Conservation (phyloP, 164 flowering plant genomes). For the Pachysandra terminalis region DNA sequence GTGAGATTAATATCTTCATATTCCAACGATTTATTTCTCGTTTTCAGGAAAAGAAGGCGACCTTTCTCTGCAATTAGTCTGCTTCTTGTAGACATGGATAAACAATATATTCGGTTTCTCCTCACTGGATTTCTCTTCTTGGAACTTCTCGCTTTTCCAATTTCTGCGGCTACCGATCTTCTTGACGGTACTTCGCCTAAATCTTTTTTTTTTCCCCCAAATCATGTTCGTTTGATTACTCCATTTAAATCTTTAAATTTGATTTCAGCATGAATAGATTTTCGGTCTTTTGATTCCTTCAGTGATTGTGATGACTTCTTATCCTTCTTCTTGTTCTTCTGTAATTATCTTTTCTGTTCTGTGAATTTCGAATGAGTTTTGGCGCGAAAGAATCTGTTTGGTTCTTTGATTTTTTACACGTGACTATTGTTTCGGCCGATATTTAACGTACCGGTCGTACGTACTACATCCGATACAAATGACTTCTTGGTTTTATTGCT, state of each 20-base stretch:
- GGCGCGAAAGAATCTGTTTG: too few relatives aligned
- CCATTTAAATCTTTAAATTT: neutral
- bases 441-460: too few relatives aligned
- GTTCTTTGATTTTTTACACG: too few relatives aligned
- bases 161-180: neutral
- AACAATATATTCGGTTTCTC: neutral
- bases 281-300: too few relatives aligned
- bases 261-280: too few relatives aligned
- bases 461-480: too few relatives aligned
- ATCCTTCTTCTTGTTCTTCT: too few relatives aligned
- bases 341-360: too few relatives aligned
- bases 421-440: too few relatives aligned
- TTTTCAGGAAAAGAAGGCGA: slow-evolving; percentile 7
- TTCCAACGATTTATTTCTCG: slow-evolving; percentile 3
- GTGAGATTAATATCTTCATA: neutral
- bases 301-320: too few relatives aligned
- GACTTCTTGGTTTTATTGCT: too few relatives aligned
- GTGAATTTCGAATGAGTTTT: too few relatives aligned
- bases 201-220: neutral
- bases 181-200: neutral
- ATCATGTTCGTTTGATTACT: neutral
- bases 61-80: neutral
- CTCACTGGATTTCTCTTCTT: neutral
- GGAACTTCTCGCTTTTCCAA: neutral
- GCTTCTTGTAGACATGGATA: slow-evolving; percentile 25